Conservation (phyloP, 768 basidiomycete species). For the Phaeotremella skinneri region DNA sequence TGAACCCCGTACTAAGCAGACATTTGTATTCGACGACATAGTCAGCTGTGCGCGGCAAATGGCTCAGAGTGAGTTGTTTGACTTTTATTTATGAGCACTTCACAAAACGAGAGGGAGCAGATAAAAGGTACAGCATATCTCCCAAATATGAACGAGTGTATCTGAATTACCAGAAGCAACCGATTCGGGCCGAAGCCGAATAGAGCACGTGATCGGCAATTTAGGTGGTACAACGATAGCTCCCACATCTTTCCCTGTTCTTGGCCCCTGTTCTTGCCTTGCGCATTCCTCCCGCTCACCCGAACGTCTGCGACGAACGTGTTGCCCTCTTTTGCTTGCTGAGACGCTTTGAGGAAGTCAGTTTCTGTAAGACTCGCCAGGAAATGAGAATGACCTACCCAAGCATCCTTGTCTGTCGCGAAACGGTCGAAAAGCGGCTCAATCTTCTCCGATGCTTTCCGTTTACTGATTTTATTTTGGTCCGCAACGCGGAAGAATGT, state of each 20-base stretch:
- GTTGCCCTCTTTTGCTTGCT: conserved; percentile 49
- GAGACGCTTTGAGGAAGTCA: conserved; percentile 28
- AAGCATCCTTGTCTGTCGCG: conserved; percentile 56
- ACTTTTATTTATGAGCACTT: not conserved
- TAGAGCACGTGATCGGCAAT: too few species aligned
- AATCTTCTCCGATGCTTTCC: conserved; percentile 62
- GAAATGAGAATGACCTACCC: conserved; percentile 54
- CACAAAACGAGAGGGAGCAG: not conserved
- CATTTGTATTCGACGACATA: conserved; percentile 7
- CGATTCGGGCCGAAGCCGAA: not conserved
- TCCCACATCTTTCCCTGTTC: too few species aligned
- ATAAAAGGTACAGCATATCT: not conserved
- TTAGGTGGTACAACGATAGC: too few species aligned
- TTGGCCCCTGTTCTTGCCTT: not conserved
- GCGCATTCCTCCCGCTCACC: not conserved
- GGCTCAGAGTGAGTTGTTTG: not conserved
- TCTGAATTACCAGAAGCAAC: not conserved
- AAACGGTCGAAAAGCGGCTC: conserved; percentile 89
- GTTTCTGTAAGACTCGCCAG: not conserved
- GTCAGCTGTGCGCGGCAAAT: not conserved
- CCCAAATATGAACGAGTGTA: not conserved
- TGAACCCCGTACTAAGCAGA: conserved; percentile 48
- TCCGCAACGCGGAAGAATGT: conserved; percentile 99
- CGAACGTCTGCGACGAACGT: conserved; percentile 48
- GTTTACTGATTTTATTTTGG: conserved; percentile 79